Conservation (phyloP, 257 asterid species). For the Fraxinus pennsylvanica region DNA sequence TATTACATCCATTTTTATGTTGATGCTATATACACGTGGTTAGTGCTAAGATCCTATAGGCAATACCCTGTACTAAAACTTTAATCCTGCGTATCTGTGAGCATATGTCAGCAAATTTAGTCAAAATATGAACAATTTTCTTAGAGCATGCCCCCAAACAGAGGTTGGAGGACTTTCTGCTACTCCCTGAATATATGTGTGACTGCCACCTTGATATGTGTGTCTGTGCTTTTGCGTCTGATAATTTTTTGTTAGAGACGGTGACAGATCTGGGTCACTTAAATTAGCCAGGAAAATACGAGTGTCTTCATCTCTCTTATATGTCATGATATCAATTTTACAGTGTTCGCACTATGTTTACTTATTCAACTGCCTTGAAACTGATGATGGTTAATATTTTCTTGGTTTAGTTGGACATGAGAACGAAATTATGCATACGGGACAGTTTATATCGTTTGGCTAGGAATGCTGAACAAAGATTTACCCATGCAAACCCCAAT, state of each 20-base stretch:
- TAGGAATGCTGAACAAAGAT: conserved; percentile 80
- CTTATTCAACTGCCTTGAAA: conserved; percentile 2
- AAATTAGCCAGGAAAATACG: neutral
- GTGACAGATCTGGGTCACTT: neutral
- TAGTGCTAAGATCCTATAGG: neutral
- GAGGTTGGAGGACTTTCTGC: conserved; percentile 2
- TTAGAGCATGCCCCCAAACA: neutral
- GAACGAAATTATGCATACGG: conserved; percentile 82
- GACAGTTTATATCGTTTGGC: conserved; percentile 94
- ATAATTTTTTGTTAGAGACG: neutral
- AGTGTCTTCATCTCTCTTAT: neutral
- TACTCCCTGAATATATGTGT: neutral
- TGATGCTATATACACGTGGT: neutral
- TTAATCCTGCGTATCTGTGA: neutral
- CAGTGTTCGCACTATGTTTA: neutral
- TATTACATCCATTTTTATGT: neutral
- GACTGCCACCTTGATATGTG: neutral
- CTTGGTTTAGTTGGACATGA: conserved; percentile 71
- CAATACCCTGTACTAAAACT: conserved; percentile 5
- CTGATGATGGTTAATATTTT: conserved; percentile 14
- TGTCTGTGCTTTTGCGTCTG: neutral
- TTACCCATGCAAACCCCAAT: conserved; percentile 37
- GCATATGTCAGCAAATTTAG: neutral
- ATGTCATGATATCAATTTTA: neutral
- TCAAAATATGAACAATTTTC: neutral